Percentiles rank a stretch among this genome's conserved stretches.
phyloP scores from a whole-genome alignment of 495 filamentous ascomycete genomes.

The Penicillium fimorum region DNA sequence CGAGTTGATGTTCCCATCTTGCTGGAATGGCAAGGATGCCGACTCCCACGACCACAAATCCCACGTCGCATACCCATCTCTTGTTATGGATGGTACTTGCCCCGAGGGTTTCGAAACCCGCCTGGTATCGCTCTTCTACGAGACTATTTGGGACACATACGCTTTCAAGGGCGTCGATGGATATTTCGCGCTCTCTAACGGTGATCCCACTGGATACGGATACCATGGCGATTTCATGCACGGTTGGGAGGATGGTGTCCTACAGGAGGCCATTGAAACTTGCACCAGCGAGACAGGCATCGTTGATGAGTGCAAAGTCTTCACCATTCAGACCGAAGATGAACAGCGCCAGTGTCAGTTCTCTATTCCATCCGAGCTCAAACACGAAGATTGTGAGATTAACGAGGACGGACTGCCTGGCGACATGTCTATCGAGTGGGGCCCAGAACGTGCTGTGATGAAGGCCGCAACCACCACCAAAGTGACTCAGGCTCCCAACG shows the following conservation, averaged over 20 bases:
- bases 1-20: slow-evolving; percentile 87
- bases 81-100: slow-evolving; percentile 75
- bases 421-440: slow-evolving; percentile 48
- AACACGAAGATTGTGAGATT: slow-evolving; percentile 35
- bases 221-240: slow-evolving; percentile 86
- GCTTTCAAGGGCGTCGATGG: slow-evolving; percentile 65
- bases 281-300: slow-evolving; percentile 54
- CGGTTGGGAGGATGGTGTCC: slow-evolving; percentile 64
- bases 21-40: slow-evolving; percentile 76
- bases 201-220: slow-evolving; percentile 77
- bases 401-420: slow-evolving; percentile 51
- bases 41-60: slow-evolving; percentile 61
- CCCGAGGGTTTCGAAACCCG: slow-evolving; percentile 69
- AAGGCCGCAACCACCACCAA: slow-evolving; percentile 12
- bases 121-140: slow-evolving; percentile 74
- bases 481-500: slow-evolving; percentile 8
- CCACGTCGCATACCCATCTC: slow-evolving; percentile 74
- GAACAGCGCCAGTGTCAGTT: slow-evolving; percentile 43
- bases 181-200: slow-evolving; percentile 76
- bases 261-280: slow-evolving; percentile 43
- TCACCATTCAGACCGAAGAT: slow-evolving; percentile 50
- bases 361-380: slow-evolving; percentile 44
- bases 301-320: slow-evolving; percentile 58
- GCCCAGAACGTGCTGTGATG: slow-evolving; percentile 49
- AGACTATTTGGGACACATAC: slow-evolving; percentile 82